Conservation (phyloP, 2,329 filamentous ascomycete species). For the Fusarium papillatum region DNA sequence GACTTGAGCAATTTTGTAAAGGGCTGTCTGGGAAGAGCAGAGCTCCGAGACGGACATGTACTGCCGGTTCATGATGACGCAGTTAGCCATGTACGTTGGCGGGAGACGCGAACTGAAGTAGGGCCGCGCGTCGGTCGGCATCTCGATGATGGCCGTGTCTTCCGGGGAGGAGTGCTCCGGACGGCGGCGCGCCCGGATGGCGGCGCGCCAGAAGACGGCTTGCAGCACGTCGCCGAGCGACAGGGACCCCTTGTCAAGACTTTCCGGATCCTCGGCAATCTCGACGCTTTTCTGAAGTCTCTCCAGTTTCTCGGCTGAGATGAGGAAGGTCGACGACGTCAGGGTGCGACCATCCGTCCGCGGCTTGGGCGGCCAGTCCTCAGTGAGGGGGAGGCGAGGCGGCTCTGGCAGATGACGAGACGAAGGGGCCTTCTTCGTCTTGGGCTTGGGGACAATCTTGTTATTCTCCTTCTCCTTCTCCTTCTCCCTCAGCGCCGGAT, state of each 20-base stretch:
- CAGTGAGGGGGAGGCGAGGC: not conserved
- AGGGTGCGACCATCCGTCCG: constrained; percentile 26
- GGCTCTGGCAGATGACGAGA: not conserved
- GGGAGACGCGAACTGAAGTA: constrained; percentile 47
- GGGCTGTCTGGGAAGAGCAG: constrained; percentile 44
- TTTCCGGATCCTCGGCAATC: constrained; percentile 38
- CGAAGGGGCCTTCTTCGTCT: not conserved
- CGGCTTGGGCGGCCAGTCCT: not conserved
- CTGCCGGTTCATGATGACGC: constrained; percentile 45
- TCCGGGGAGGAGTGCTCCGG: constrained; percentile 40
- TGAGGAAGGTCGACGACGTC: constrained; percentile 48
- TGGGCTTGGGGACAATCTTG: not conserved
- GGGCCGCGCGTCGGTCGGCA: constrained; percentile 48
- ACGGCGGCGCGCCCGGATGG: constrained; percentile 50
- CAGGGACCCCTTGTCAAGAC: constrained; percentile 35
- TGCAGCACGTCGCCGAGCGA: constrained; percentile 55
- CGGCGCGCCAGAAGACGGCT: constrained; percentile 55
- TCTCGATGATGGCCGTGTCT: constrained; percentile 49
- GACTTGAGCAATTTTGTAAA: constrained; percentile 40
- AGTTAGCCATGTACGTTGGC: constrained; percentile 46
- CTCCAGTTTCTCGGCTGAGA: constrained; percentile 46
- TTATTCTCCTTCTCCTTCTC: not conserved
- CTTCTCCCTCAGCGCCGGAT: not conserved
- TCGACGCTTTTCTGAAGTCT: constrained; percentile 45
- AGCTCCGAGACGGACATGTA: constrained; percentile 41